A percentile compares a stretch with the other conserved stretches of the same genome.
phyloP scores from a whole-genome alignment of 192 early-diverging fungal genomes.

The Entomortierella parvispora region DNA sequence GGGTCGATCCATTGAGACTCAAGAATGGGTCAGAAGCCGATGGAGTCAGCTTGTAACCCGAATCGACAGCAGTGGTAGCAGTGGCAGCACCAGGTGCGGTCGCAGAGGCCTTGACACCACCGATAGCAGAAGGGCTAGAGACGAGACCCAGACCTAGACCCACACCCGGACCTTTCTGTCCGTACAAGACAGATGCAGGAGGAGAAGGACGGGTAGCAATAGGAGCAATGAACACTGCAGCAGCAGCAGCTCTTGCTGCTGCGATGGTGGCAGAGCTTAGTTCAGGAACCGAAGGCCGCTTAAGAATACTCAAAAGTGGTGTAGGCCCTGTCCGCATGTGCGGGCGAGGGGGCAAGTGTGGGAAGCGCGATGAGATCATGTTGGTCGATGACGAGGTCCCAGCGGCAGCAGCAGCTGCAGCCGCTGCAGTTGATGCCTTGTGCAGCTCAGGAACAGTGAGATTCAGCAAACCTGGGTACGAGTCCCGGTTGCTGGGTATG shows the following conservation, averaged over 20 bases:
- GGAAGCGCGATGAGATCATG: not conserved
- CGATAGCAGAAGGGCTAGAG: too few relatives aligned
- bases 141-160: too few relatives aligned
- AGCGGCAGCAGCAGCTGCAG: too few relatives aligned
- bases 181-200: too few relatives aligned
- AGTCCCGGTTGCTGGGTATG: constrained; percentile 5
- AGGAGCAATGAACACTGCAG: too few relatives aligned
- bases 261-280: not conserved
- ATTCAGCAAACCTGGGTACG: constrained; percentile 3
- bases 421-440: not conserved
- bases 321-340: not conserved
- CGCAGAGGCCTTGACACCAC: not conserved
- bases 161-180: too few relatives aligned
- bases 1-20: constrained; percentile 9
- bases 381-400: too few relatives aligned
- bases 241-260: too few relatives aligned
- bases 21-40: constrained; percentile 3
- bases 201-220: too few relatives aligned
- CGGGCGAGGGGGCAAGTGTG: not conserved
- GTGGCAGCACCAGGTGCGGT: not conserved
- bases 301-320: constrained; percentile 5
- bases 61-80: not conserved
- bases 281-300: constrained; percentile 11
- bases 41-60: not conserved
- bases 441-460: too few relatives aligned